Evolutionary conservation across 208 protist species (phyloP).

Genomic region (Leishmania major): DNA sequence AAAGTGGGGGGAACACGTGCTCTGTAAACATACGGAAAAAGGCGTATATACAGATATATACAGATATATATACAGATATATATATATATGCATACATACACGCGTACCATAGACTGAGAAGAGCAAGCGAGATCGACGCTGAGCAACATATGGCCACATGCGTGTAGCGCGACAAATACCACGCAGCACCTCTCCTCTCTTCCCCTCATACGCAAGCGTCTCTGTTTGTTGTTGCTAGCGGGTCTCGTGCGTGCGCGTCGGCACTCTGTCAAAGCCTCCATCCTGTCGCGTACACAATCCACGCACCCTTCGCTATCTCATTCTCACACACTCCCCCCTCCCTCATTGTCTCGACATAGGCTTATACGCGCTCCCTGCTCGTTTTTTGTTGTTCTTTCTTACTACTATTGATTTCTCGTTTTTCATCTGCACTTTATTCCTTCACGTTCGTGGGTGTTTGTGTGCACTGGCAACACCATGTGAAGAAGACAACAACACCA

Average conservation of each 20-base stretch:
- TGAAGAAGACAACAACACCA: background rate
- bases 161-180: background rate
- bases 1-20: background rate
- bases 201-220: background rate
- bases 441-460: background rate
- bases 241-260: background rate
- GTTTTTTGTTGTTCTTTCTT: background rate
- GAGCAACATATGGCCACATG: background rate
- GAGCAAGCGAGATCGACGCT: background rate
- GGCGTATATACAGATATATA: background rate
- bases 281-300: background rate
- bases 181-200: background rate
- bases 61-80: too few relatives aligned
- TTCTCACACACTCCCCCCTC: background rate
- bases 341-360: background rate
- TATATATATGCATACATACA: too few relatives aligned
- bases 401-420: background rate
- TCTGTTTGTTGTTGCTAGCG: background rate
- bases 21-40: background rate
- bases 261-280: background rate
- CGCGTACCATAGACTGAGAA: background rate
- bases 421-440: background rate
- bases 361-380: background rate
- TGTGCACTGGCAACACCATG: background rate
- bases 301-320: background rate